phyloP scores from a whole-genome alignment of 192 early-diverging fungal species.

The Coemansia sp. region DNA sequence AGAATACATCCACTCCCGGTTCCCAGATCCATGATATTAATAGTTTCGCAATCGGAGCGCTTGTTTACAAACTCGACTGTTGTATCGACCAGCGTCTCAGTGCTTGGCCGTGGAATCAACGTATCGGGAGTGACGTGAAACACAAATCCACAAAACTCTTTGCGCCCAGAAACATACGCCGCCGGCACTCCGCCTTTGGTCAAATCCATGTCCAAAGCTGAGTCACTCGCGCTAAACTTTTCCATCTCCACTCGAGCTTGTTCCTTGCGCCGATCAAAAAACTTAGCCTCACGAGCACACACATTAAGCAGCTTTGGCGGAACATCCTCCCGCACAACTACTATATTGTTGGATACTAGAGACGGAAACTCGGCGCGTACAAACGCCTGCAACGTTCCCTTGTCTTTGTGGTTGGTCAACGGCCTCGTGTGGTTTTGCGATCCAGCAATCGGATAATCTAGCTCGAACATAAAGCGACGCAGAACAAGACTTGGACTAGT shows the following conservation, averaged over 20 bases:
- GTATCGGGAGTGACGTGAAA: slow-evolving; percentile 65
- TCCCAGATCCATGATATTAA: slow-evolving; percentile 65
- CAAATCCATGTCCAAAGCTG: slow-evolving; percentile 34
- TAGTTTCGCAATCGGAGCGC: neutral
- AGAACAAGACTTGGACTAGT: slow-evolving; percentile 49
- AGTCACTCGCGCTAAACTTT: slow-evolving; percentile 5
- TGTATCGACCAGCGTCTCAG: slow-evolving; percentile 65
- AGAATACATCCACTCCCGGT: slow-evolving; percentile 75
- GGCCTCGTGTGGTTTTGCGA: slow-evolving; percentile 56
- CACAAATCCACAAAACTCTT: slow-evolving; percentile 59
- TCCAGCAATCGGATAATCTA: slow-evolving; percentile 59
- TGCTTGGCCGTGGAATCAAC: slow-evolving; percentile 70
- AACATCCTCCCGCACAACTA: slow-evolving; percentile 35
- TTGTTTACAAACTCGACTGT: slow-evolving; percentile 29
- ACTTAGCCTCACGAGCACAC: slow-evolving; percentile 59
- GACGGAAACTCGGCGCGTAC: slow-evolving; percentile 51
- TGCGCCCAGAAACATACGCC: slow-evolving; percentile 28
- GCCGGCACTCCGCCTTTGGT: slow-evolving; percentile 46
- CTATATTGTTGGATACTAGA: slow-evolving; percentile 4
- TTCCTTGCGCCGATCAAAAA: slow-evolving; percentile 45
- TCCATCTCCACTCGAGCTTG: slow-evolving; percentile 50
- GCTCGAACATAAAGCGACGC: slow-evolving; percentile 54
- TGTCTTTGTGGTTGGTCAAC: slow-evolving; percentile 59
- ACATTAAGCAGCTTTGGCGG: slow-evolving; percentile 61
- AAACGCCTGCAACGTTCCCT: slow-evolving; percentile 59